phyloP scores from a whole-genome alignment of 768 basidiomycete genomes.

The Tephrocybe rancida region DNA sequence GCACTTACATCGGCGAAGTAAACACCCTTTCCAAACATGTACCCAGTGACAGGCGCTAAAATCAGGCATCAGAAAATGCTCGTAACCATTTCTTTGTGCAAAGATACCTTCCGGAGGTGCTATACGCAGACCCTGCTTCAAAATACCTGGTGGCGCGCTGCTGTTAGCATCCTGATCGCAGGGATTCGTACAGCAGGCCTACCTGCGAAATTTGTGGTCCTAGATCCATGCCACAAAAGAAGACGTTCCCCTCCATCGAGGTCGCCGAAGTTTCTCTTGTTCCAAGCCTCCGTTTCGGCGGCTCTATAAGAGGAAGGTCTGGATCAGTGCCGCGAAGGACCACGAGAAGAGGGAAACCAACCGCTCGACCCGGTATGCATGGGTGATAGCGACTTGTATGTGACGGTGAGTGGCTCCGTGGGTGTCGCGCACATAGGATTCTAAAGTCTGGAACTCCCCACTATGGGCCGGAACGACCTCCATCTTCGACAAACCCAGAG shows the following conservation, averaged over 20 bases:
- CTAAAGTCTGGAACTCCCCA: constrained; percentile 50
- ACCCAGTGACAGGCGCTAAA: constrained; percentile 53
- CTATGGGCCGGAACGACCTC: constrained; percentile 40
- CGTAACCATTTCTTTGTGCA: background rate
- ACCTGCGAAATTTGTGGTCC: constrained; percentile 67
- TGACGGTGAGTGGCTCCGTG: constrained; percentile 58
- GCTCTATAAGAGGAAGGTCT: constrained; percentile 18
- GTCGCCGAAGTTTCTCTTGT: constrained; percentile 44
- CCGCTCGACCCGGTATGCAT: constrained; percentile 61
- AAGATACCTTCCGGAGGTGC: constrained; percentile 62
- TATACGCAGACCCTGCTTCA: constrained; percentile 64
- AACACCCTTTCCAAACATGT: constrained; percentile 71
- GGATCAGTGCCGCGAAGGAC: background rate
- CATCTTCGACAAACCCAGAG: constrained; percentile 55
- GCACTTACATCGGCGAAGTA: constrained; percentile 61
- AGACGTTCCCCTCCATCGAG: constrained; percentile 51
- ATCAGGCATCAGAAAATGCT: background rate
- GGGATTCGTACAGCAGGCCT: constrained; percentile 3
- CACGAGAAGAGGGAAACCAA: constrained; percentile 16
- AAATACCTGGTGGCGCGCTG: constrained; percentile 40
- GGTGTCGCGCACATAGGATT: constrained; percentile 52
- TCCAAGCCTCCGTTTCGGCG: constrained; percentile 38
- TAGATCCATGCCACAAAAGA: constrained; percentile 65
- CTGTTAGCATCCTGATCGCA: background rate
- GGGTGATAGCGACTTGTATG: constrained; percentile 40